Base-by-base conservation (phyloP, 1,284 basidiomycete species). In the Vanrija sp. region DNA sequence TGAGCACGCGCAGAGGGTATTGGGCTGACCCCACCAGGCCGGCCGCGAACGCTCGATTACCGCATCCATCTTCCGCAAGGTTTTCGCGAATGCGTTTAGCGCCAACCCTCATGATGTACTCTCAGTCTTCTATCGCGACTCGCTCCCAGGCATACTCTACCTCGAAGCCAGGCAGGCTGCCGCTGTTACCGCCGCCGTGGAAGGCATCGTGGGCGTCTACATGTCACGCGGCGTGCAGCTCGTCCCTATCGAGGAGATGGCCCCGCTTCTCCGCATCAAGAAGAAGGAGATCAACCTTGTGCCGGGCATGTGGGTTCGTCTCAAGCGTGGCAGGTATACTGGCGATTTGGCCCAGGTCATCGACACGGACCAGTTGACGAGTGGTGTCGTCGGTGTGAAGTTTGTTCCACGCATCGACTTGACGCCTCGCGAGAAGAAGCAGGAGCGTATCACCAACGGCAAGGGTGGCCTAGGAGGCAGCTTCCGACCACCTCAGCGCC, bases 161-260 rank as follows among this genome's bases (percentile, higher is more conserved):
- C 85, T 98, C 52, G 95, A 99, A 76, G 92, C 95, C 6, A 84
- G 89, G 45, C 87, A 87, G 59, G 84, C 90, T 24, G 86, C 89
- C 54, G 85, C 93, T 65, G 95, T 98, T 55, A 83, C 82, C 61
- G 83, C 87, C 47, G 93, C 94, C 3, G 84, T 90, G 69, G 82
- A 85, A 53, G 95, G 94, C 31, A 85, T 98, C 41, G 89, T 98
- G 49, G 95, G 94, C 51, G 85, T 95, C 49, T 98, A 93, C 75
- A 81, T 84, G 36, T 63, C 65, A 61, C 85, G 87, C 49, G 87
- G 87, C 18, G 83, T 93, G 58, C 82, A 84, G 39, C 83, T 98
- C 38, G 92, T 98, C 1, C 94, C 94, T 8, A 94, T 98, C 60
- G 91, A 97, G 64, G 95, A 99, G 79, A 98, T 98, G 95, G 91